Conservation (phyloP, 2,329 filamentous ascomycete species). For the Stemphylium beticola region DNA sequence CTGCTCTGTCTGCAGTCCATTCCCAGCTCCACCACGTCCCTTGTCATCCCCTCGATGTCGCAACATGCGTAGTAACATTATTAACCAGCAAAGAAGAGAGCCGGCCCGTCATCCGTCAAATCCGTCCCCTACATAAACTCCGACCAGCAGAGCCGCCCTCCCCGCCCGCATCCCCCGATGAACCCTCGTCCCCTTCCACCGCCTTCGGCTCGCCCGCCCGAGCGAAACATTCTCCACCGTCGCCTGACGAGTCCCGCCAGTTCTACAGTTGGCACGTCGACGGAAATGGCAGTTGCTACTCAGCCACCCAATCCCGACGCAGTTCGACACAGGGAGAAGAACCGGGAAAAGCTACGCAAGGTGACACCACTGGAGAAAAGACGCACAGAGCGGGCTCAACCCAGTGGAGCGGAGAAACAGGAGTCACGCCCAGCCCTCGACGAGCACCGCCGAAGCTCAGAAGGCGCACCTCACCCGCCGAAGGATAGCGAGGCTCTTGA, state of each 20-base stretch:
- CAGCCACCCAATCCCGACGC: conserved; percentile 33
- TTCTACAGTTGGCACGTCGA: conserved; percentile 43
- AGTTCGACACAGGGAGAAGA: conserved; percentile 29
- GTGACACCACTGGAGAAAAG: conserved; percentile 33
- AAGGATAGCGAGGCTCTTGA: conserved; percentile 17
- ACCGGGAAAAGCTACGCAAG: conserved; percentile 30
- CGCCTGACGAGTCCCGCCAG: conserved; percentile 45
- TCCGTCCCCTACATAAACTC: conserved; percentile 36
- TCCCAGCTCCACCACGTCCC: conserved; percentile 13
- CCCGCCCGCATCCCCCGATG: conserved; percentile 35
- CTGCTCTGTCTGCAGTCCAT: conserved; percentile 18
- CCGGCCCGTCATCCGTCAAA: conserved; percentile 40
- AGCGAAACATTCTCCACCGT: conserved; percentile 43
- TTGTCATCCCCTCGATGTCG: conserved; percentile 15
- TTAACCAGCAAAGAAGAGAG: conserved; percentile 48
- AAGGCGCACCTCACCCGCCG: conserved; percentile 34
- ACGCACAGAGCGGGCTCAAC: conserved; percentile 12
- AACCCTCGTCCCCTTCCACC: conserved; percentile 33
- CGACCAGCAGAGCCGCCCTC: conserved; percentile 41
- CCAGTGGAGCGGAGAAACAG: conserved; percentile 18
- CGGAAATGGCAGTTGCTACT: conserved; percentile 38
- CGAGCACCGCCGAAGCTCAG: conserved; percentile 46
- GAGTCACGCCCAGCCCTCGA: conserved; percentile 38
- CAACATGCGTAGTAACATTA: conserved; percentile 42
- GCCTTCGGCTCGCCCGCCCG: conserved; percentile 42